These are phyloP conservation scores for Butyriboletus loyo DNA, from an alignment of 768 basidiomycete genomes.

Conservation along the genomic window DNA sequence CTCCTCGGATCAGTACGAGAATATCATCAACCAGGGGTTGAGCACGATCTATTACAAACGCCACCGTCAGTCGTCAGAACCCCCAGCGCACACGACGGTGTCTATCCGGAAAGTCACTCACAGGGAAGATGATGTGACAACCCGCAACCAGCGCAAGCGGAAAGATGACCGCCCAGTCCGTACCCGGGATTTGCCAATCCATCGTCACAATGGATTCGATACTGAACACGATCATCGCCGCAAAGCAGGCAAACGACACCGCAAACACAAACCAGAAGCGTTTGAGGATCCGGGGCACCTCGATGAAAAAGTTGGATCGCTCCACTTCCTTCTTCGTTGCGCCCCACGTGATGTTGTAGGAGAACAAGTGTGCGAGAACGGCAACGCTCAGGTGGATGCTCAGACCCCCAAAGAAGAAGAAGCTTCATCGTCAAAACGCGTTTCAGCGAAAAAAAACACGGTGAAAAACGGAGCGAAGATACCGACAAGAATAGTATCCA, in stretches of 20 bases:
- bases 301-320: slow-evolving; percentile 85
- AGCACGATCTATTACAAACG: slow-evolving; percentile 57
- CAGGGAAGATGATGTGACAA: slow-evolving; percentile 73
- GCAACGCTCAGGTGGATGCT: slow-evolving; percentile 51
- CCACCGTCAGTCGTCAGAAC: background rate
- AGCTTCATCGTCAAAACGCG: slow-evolving; percentile 12
- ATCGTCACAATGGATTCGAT: slow-evolving; percentile 50
- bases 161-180: slow-evolving; percentile 72
- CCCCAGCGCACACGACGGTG: background rate
- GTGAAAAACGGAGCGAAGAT: background rate
- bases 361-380: slow-evolving; percentile 55
- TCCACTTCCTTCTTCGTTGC: slow-evolving; percentile 81
- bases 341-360: slow-evolving; percentile 59
- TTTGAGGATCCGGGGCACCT: slow-evolving; percentile 79
- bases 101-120: slow-evolving; percentile 32
- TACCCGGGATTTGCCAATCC: slow-evolving; percentile 60
- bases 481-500: slow-evolving; percentile 38
- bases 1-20: slow-evolving; percentile 44
- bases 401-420: slow-evolving; percentile 58
- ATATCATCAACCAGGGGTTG: slow-evolving; percentile 89
- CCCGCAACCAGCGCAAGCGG: slow-evolving; percentile 69
- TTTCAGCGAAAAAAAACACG: background rate
- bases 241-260: slow-evolving; percentile 49
- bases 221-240: slow-evolving; percentile 55
- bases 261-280: slow-evolving; percentile 71